A percentile compares a stretch with the other conserved stretches of the same genome.
phyloP scores from a whole-genome alignment of 2,329 filamentous ascomycete genomes.

The Rutstroemia sp. region DNA sequence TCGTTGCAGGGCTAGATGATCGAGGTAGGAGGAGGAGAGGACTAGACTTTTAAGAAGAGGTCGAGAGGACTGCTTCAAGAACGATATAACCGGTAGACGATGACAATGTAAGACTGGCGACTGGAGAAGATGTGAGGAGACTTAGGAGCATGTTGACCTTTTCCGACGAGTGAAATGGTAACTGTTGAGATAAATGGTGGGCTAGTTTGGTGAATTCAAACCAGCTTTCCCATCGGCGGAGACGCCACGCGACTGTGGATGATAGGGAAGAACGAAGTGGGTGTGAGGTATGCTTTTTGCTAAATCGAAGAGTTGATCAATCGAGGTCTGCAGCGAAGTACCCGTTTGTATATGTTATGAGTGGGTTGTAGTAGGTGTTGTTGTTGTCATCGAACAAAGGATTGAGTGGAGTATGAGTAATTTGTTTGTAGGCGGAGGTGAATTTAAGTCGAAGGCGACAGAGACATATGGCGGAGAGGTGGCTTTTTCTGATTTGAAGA shows the following conservation, averaged over 20 bases:
- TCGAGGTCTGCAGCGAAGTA: neutral
- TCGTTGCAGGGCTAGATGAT: conserved; percentile 35
- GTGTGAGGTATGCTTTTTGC: neutral
- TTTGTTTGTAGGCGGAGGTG: conserved; percentile 6
- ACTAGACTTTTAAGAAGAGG: conserved; percentile 34
- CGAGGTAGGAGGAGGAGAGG: conserved; percentile 34
- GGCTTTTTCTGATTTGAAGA: neutral
- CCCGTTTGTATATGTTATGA: neutral
- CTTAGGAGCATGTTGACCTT: conserved; percentile 50
- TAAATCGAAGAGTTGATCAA: neutral
- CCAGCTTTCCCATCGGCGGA: conserved; percentile 24
- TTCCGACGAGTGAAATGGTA: conserved; percentile 28
- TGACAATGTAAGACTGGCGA: conserved; percentile 52
- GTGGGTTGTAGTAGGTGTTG: conserved; percentile 15
- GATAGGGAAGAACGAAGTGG: conserved; percentile 6
- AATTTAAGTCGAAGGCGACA: conserved; percentile 11
- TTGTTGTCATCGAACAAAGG: conserved; percentile 15
- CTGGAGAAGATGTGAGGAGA: conserved; percentile 44
- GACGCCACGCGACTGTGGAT: conserved; percentile 5
- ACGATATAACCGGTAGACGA: conserved; percentile 49
- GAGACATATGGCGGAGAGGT: neutral
- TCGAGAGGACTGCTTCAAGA: conserved; percentile 39
- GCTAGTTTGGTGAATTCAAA: conserved; percentile 19
- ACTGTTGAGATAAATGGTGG: conserved; percentile 26
- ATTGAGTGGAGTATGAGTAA: conserved; percentile 24